These are phyloP conservation scores for Aspergillus amoenus DNA, from an alignment of 2,329 filamentous ascomycete genomes.

Conservation along the genomic window DNA sequence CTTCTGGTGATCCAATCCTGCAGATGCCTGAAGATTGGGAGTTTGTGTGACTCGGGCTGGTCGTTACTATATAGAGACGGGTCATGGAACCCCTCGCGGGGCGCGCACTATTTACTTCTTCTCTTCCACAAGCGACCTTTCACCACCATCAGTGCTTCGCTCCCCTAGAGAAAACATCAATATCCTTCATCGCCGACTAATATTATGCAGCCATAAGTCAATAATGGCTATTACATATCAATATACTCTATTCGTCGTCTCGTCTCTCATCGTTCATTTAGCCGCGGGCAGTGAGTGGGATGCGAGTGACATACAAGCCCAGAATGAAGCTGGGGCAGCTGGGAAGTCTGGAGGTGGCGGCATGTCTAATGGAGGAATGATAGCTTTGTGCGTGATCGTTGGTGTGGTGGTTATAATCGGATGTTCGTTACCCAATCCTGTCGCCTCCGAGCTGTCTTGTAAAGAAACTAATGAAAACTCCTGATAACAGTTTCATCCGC, in stretches of 20 bases:
- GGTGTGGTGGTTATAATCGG: conserved; percentile 21
- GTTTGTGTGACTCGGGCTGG: conserved; percentile 2
- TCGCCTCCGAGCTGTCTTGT: background rate
- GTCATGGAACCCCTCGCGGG: background rate
- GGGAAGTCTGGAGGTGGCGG: conserved; percentile 10
- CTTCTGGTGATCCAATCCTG: background rate
- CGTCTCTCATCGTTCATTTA: conserved; percentile 8
- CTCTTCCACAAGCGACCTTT: background rate
- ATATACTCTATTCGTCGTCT: conserved; percentile 1
- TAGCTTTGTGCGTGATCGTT: conserved; percentile 19
- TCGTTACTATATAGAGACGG: conserved; percentile 1
- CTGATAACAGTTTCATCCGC: conserved; percentile 17
- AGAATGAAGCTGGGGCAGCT: conserved; percentile 14
- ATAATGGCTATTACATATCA: conserved; percentile 4
- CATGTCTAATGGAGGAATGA: conserved; percentile 20
- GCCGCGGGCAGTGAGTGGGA: conserved; percentile 10
- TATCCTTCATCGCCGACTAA: too few species aligned
- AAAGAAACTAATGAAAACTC: background rate
- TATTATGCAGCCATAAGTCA: background rate
- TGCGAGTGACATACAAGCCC: conserved; percentile 13
- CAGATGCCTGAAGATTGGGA: conserved; percentile 8
- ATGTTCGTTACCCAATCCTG: conserved; percentile 11
- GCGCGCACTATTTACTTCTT: background rate
- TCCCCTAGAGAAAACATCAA: background rate
- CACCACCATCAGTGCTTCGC: background rate